Conservation (phyloP, 1,284 basidiomycete species). For the Microbotryum saponariae region DNA sequence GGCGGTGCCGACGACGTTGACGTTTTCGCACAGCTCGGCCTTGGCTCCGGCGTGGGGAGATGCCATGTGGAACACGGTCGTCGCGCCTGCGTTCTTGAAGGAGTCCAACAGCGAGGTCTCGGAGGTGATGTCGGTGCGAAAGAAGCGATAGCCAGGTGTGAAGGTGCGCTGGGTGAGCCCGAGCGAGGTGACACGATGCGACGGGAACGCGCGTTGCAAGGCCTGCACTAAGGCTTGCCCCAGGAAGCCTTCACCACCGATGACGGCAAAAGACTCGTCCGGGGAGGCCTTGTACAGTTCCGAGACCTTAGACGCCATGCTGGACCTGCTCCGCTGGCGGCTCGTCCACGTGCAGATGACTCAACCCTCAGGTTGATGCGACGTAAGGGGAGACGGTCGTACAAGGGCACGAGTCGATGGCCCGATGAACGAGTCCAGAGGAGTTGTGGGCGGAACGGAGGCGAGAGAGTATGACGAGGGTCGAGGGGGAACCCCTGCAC, state of each 20-base stretch:
- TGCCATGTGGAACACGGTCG: constrained; percentile 90
- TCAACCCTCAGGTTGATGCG: too few relatives aligned
- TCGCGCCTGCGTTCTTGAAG: constrained; percentile 65
- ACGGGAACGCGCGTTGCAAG: constrained; percentile 59
- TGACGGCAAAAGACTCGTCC: constrained; percentile 27
- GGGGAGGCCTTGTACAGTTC: constrained; percentile 2
- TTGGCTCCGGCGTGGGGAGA: constrained; percentile 63
- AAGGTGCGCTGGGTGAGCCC: constrained; percentile 61
- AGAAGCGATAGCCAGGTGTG: constrained; percentile 47
- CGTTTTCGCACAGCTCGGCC: constrained; percentile 71
- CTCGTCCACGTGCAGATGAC: too few relatives aligned
- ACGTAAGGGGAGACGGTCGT: too few relatives aligned
- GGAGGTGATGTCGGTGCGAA: constrained; percentile 62
- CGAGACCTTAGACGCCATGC: too few relatives aligned
- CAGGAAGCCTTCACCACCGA: constrained; percentile 55
- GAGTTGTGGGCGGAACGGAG: too few relatives aligned
- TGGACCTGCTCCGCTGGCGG: too few relatives aligned
- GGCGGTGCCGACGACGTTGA: constrained; percentile 87
- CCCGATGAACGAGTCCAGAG: too few relatives aligned
- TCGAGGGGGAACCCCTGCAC: too few relatives aligned
- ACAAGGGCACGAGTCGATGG: too few relatives aligned
- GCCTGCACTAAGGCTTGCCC: constrained; percentile 82
- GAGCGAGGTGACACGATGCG: constrained; percentile 60
- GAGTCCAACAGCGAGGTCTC: constrained; percentile 61
- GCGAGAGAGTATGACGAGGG: too few relatives aligned